A percentile compares a stretch with the other conserved stretches of the same genome.
Conservation (phyloP, 1,284 basidiomycete genomes). For the Microbotryomycetes sp. region DNA sequence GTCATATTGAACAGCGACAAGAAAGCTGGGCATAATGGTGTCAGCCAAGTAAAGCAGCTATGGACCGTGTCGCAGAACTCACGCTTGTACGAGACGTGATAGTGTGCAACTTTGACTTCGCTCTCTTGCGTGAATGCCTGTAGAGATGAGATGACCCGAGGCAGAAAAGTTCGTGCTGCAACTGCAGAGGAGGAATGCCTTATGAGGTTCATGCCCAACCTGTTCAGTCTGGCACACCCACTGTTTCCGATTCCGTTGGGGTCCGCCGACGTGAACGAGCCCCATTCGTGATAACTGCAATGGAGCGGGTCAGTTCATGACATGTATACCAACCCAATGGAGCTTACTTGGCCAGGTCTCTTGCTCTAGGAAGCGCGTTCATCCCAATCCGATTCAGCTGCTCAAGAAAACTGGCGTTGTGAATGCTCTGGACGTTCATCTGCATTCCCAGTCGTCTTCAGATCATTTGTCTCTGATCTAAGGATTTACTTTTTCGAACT, state of each 20-base stretch:
- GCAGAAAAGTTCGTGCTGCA: slow-evolving; percentile 66
- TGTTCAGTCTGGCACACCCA: not conserved
- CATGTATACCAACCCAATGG: not conserved
- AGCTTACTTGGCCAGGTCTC: slow-evolving; percentile 17
- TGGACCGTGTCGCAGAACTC: not conserved
- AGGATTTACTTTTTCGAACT: too few species aligned
- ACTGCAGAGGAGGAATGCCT: slow-evolving; percentile 43
- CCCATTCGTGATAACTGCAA: slow-evolving; percentile 62
- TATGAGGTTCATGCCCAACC: not conserved
- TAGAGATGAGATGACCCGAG: slow-evolving; percentile 60
- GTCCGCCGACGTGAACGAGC: slow-evolving; percentile 59
- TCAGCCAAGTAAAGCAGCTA: not conserved
- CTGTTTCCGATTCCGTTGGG: slow-evolving; percentile 63
- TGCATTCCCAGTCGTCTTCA: too few species aligned
- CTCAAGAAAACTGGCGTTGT: slow-evolving; percentile 69
- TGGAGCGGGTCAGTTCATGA: not conserved
- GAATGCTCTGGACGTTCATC: slow-evolving; percentile 63
- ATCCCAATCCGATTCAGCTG: slow-evolving; percentile 53
- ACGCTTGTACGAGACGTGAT: slow-evolving; percentile 37
- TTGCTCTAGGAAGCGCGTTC: not conserved
- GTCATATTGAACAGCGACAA: slow-evolving; percentile 76
- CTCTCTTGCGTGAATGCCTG: slow-evolving; percentile 68
- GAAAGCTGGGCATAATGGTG: slow-evolving; percentile 44
- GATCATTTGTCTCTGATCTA: too few species aligned
- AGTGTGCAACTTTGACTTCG: slow-evolving; percentile 65